Evolutionary conservation across 2,329 filamentous ascomycete genomes (phyloP).

Genomic region (Pseudopithomyces chartarum): DNA sequence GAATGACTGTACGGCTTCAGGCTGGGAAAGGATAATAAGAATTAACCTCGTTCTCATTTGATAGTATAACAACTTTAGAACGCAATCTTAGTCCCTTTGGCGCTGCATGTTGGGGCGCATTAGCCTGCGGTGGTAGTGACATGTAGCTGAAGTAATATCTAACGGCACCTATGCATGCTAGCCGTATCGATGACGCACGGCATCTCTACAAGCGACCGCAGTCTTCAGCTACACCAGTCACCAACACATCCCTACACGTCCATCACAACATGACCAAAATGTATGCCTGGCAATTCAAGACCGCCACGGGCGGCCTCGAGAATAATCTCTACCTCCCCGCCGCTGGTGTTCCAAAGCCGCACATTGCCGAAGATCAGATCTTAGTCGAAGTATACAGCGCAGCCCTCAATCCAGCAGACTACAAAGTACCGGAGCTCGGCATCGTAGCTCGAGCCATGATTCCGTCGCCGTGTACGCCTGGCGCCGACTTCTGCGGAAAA

Average conservation of each 20-base stretch:
- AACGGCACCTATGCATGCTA: no score
- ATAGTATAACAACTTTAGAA: no score
- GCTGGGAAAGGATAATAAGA: no score
- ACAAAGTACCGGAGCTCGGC: slow-evolving; percentile 63
- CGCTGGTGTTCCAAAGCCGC: slow-evolving; percentile 49
- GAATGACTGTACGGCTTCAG: no score
- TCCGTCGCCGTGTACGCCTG: slow-evolving; percentile 51
- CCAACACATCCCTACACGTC: neutral
- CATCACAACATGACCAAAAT: slow-evolving; percentile 47
- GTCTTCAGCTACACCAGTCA: no score
- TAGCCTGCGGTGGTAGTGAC: no score
- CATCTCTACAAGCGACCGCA: no score
- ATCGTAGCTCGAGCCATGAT: slow-evolving; percentile 46
- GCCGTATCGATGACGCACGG: no score
- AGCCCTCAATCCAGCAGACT: slow-evolving; percentile 67
- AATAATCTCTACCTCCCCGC: slow-evolving; percentile 56
- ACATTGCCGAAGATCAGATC: slow-evolving; percentile 51
- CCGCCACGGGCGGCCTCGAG: slow-evolving; percentile 54
- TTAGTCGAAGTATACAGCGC: slow-evolving; percentile 61
- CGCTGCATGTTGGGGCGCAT: no score
- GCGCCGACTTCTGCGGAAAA: slow-evolving; percentile 59
- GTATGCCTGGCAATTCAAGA: slow-evolving; percentile 63
- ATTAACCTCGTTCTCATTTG: no score
- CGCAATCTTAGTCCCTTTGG: no score
- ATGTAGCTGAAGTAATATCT: no score